phyloP scores from a whole-genome alignment of 2,329 filamentous ascomycete genomes.

The Rasamsonia emersonii region DNA sequence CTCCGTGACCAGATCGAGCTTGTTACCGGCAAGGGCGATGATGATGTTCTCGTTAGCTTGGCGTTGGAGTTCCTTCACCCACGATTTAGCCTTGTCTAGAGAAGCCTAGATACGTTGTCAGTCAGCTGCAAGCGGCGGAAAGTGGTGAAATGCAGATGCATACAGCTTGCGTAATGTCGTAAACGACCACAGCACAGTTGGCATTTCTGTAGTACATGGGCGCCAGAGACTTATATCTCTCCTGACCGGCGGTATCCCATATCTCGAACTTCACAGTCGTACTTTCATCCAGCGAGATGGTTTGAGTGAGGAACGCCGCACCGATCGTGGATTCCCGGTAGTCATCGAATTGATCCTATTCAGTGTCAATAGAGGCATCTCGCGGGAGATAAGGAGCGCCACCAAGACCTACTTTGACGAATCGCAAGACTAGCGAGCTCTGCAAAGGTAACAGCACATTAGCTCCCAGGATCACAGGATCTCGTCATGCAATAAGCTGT shows the following conservation, averaged over 20 bases:
- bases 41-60: constrained; percentile 99
- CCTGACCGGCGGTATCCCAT: constrained; percentile 97
- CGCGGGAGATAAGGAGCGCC: neutral
- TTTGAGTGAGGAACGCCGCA: constrained; percentile 97
- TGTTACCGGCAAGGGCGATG: constrained; percentile 95
- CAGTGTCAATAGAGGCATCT: constrained; percentile 10
- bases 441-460: constrained; percentile 28
- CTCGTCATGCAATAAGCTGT: constrained; percentile 18
- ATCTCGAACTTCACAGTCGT: constrained; percentile 99
- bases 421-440: constrained; percentile 96
- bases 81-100: constrained; percentile 96
- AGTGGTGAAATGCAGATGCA: constrained; percentile 24
- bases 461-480: constrained; percentile 1
- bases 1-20: constrained; percentile 89
- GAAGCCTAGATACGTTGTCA: constrained; percentile 57
- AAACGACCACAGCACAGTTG: constrained; percentile 97
- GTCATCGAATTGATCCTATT: constrained; percentile 94
- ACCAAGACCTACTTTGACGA: constrained; percentile 72
- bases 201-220: constrained; percentile 99
- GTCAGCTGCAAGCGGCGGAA: constrained; percentile 10
- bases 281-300: constrained; percentile 93
- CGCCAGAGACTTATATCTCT: constrained; percentile 96
- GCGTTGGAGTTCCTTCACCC: constrained; percentile 97
- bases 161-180: constrained; percentile 99
- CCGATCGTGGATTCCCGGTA: constrained; percentile 98